Evolutionary conservation across 257 asterid genomes (phyloP).

Genomic region (Rubia yunnanensis): DNA sequence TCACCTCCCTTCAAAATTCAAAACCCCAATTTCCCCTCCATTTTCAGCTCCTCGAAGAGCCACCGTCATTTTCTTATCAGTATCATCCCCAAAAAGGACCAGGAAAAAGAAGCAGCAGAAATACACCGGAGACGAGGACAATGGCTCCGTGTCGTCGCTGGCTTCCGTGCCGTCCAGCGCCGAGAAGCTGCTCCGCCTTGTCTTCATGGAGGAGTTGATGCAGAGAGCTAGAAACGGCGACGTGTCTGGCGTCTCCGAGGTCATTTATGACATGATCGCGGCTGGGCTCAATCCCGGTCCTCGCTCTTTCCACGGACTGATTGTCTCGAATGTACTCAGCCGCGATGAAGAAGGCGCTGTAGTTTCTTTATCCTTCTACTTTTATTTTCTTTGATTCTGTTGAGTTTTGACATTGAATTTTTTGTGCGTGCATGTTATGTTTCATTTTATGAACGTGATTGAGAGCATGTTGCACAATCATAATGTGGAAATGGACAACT

Average conservation of each 20-base stretch:
- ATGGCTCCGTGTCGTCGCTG: slow-evolving; percentile 16
- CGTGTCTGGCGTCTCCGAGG: slow-evolving; percentile 69
- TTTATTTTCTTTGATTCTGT: neutral
- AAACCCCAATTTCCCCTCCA: slow-evolving; percentile 18
- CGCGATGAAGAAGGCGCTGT: slow-evolving; percentile 86
- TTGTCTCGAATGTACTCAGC: slow-evolving; percentile 74
- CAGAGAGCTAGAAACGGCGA: slow-evolving; percentile 60
- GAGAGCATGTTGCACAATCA: neutral
- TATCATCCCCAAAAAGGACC: slow-evolving; percentile 44
- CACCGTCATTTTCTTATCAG: slow-evolving; percentile 33
- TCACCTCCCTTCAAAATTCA: slow-evolving; percentile 32
- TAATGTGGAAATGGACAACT: neutral
- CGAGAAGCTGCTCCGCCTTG: slow-evolving; percentile 75
- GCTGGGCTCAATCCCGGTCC: slow-evolving; percentile 97
- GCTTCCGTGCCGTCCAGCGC: slow-evolving; percentile 59
- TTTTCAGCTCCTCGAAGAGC: slow-evolving; percentile 23
- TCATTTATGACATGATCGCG: slow-evolving; percentile 91
- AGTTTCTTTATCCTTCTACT: slow-evolving; percentile 11
- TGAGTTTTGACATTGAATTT: neutral
- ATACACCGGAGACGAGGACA: slow-evolving; percentile 37
- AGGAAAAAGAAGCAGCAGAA: slow-evolving; percentile 57
- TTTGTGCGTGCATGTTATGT: neutral
- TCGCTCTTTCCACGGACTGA: slow-evolving; percentile 82
- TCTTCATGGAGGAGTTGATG: slow-evolving; percentile 96
- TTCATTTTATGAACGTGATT: neutral